Base-by-base conservation (phyloP, 306 rosid genomes). In the Rubus parviflorus region DNA sequence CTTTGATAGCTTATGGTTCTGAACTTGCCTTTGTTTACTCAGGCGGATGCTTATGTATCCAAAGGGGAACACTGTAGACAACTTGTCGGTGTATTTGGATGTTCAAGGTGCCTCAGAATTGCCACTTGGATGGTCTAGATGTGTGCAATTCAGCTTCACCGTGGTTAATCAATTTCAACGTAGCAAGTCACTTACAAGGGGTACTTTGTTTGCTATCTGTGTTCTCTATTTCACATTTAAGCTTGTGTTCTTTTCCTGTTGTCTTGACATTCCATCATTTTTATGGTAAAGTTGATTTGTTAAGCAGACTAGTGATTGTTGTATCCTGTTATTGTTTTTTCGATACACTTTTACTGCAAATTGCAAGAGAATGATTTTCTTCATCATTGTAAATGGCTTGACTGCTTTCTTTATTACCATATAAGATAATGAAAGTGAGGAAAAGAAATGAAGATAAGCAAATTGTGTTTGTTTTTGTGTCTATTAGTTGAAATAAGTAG, bases 101-200 rank as follows among this genome's bases (percentile, higher is more conserved):
- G 75, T 51, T 52, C n/a, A 3, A 15, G 63, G 54, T 7, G 56
- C 75, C 11, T 71, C 61, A 51, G 38, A 49, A 71, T 30, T 71
- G 47, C 47, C 75, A 35, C 37, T 5, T 4, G 48, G 35, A 11
- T 37, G 61, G 47, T 35, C 61, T 37, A 51, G 75, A 71, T 19
- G 20, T 52, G 62, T 43, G 4, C 10, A 11, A 15, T 35, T 51
- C 75, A 17, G 62, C 25, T 16, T 49, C 25, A 70, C 63, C 3
- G 15, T 57, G 15, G 37, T 57, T 9, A 57, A 57, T 20, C 63
- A 57, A 20, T 30, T 70, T 49, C 46, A 70, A 8, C 41, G 12
- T 10, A 2, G 75, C 30, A n/a, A 8, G 46, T 71, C 62, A 4
- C 30, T 14, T 35, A 49, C 75, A 51, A 49, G 5, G 16, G 62